These are phyloP conservation scores for Linum usitatissimum DNA, from an alignment of 345 rosid genomes.

Conservation along the genomic window DNA sequence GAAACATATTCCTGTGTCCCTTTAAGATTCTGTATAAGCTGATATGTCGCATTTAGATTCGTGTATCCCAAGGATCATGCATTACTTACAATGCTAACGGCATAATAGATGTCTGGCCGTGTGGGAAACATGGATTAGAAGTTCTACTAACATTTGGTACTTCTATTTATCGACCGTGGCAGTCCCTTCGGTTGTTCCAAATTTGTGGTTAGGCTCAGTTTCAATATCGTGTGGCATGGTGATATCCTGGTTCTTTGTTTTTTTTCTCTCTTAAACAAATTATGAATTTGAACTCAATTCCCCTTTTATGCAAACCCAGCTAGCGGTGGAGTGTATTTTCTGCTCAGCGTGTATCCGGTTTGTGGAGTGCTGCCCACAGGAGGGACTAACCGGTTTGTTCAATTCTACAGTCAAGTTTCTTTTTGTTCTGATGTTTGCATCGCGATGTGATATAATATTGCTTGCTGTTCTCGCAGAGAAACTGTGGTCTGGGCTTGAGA, in stretches of 20 bases:
- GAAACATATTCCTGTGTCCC: not conserved
- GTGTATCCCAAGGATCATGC: too few relatives aligned
- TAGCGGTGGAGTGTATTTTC: conserved; percentile 99
- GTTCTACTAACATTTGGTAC: too few relatives aligned
- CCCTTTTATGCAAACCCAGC: conserved; percentile 41
- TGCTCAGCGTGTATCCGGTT: conserved; percentile 99
- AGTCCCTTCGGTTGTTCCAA: not conserved
- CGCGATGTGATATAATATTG: conserved; percentile 10
- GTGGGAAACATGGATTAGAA: too few relatives aligned
- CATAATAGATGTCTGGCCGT: too few relatives aligned
- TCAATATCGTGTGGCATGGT: not conserved
- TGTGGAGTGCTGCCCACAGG: conserved; percentile 98
- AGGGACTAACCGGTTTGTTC: conserved; percentile 87
- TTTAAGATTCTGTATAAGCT: not conserved
- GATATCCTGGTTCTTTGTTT: not conserved
- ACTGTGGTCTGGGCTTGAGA: conserved; percentile 99
- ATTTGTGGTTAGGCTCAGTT: not conserved
- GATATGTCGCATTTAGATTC: too few relatives aligned
- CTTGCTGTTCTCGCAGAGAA: conserved; percentile 53
- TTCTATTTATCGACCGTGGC: too few relatives aligned
- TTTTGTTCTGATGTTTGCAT: conserved; percentile 14
- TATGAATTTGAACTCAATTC: conserved; percentile 14
- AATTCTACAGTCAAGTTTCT: conserved; percentile 11
- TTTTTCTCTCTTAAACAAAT: not conserved
- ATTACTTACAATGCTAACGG: too few relatives aligned